These are phyloP conservation scores for Verticillium nonalfalfae DNA, from an alignment of 2,329 filamentous ascomycete species.

Conservation along the genomic window DNA sequence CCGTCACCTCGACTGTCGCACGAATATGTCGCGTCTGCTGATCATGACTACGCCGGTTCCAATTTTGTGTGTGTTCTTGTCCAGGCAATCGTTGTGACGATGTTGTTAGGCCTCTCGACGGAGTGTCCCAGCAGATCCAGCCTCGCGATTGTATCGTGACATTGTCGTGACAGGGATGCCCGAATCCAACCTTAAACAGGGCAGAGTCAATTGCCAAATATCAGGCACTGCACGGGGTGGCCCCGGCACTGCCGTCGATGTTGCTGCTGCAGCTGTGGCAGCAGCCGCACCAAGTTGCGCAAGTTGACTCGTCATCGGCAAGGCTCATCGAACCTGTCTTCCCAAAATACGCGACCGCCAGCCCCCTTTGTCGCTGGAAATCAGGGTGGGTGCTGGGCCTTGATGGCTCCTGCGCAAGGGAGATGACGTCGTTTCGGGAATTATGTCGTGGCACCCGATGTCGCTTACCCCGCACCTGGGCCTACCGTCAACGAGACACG, in stretches of 20 bases:
- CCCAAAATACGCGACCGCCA: neutral
- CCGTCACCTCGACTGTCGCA: neutral
- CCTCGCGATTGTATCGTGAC: no score
- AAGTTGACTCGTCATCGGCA: neutral
- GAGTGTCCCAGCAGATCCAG: no score
- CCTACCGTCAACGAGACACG: no score
- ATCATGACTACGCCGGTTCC: no score
- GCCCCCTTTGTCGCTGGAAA: neutral
- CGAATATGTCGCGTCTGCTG: no score
- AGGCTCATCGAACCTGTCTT: neutral
- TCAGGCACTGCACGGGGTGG: neutral
- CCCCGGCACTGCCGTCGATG: neutral
- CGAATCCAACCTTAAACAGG: no score
- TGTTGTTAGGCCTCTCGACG: no score
- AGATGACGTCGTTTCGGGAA: neutral
- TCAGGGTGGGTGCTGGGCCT: neutral
- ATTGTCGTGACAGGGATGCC: no score
- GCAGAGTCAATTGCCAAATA: no score
- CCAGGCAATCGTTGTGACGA: no score
- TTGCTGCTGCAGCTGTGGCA: neutral
- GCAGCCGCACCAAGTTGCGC: neutral
- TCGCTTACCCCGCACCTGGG: neutral
- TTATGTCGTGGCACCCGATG: neutral
- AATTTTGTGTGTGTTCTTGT: no score
- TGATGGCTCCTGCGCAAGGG: neutral